phyloP scores from a whole-genome alignment of 2,329 filamentous ascomycete genomes.

The Pseudocercospora fuligena region DNA sequence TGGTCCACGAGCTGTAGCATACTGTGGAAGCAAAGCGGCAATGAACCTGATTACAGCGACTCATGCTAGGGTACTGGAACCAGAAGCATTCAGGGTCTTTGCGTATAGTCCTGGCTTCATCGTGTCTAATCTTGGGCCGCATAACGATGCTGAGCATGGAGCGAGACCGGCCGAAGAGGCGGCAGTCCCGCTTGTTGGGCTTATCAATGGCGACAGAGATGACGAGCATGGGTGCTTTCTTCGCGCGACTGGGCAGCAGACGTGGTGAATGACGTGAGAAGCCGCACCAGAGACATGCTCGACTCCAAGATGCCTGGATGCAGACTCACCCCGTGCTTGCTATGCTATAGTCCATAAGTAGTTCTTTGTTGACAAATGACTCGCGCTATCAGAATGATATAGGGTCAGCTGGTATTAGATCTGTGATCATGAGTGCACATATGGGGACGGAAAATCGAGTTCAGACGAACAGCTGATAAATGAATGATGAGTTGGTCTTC shows the following conservation, averaged over 20 bases:
- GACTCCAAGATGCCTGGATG: not conserved
- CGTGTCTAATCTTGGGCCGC: not conserved
- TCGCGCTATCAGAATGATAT: no score
- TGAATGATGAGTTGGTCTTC: no score
- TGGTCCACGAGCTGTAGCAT: not conserved
- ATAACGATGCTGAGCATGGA: not conserved
- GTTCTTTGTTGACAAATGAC: no score
- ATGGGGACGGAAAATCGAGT: no score
- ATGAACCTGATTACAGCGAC: not conserved
- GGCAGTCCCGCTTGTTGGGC: not conserved
- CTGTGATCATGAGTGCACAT: no score
- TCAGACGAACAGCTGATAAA: no score
- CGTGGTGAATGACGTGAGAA: no score
- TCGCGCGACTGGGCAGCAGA: no score
- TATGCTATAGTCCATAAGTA: no score
- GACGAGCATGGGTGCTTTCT: not conserved
- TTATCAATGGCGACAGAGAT: not conserved
- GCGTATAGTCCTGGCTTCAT: not conserved
- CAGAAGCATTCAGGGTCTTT: not conserved
- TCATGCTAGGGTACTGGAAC: not conserved
- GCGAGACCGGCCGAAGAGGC: not conserved
- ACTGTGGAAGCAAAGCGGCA: not conserved
- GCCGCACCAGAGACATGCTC: no score
- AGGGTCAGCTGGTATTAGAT: no score
- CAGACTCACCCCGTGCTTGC: no score